Evolutionary conservation across 768 basidiomycete genomes (phyloP).

Genomic region (Trametopsis cervina): DNA sequence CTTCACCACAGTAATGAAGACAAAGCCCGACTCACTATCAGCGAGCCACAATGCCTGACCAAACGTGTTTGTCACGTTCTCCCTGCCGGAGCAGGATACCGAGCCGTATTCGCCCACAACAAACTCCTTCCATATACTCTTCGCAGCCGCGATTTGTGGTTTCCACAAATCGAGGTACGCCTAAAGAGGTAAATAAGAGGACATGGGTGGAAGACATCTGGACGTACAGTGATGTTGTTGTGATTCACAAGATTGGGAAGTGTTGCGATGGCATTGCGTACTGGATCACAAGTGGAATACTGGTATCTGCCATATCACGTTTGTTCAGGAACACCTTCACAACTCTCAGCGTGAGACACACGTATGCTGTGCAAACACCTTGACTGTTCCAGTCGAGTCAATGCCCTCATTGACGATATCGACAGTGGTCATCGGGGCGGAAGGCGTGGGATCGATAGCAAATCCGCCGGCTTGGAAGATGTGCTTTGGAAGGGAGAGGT

Average conservation of each 20-base stretch:
- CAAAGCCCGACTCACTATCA: slow-evolving; percentile 26
- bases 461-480: slow-evolving; percentile 20
- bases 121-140: slow-evolving; percentile 17
- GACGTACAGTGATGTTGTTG: slow-evolving; percentile 25
- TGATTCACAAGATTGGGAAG: slow-evolving; percentile 27
- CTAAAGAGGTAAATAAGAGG: slow-evolving; percentile 5
- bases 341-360: not conserved
- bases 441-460: slow-evolving; percentile 21
- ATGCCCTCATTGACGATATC: slow-evolving; percentile 23
- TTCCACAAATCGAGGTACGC: slow-evolving; percentile 27
- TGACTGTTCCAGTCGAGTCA: slow-evolving; percentile 17
- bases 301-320: slow-evolving; percentile 18
- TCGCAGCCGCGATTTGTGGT: slow-evolving; percentile 27
- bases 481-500: slow-evolving; percentile 14
- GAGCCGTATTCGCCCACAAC: slow-evolving; percentile 26
- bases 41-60: slow-evolving; percentile 28
- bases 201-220: not conserved
- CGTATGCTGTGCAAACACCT: slow-evolving; percentile 27
- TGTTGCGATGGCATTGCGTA: slow-evolving; percentile 23
- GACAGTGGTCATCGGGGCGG: slow-evolving; percentile 21
- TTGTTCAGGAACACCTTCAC: not conserved
- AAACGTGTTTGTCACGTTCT: slow-evolving; percentile 29
- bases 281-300: slow-evolving; percentile 29
- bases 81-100: slow-evolving; percentile 27
- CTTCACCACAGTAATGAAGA: slow-evolving; percentile 4